phyloP scores from a whole-genome alignment of 2,329 filamentous ascomycete species.

The Biscogniauxia sp. region DNA sequence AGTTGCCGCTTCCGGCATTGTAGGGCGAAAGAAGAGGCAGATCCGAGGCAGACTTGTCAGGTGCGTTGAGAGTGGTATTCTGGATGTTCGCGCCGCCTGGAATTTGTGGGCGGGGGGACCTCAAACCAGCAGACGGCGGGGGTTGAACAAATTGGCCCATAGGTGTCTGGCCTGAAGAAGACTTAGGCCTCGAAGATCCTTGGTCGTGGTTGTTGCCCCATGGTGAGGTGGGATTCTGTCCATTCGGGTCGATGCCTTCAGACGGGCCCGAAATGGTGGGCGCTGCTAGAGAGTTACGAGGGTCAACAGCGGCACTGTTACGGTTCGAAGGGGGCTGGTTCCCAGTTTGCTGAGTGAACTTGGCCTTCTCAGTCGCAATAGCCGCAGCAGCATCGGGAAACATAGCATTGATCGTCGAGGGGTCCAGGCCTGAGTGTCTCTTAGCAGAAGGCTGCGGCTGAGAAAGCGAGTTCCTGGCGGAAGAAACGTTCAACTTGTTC shows the following conservation, averaged over 20 bases:
- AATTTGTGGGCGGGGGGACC: conserved; percentile 73
- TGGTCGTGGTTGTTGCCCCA: conserved; percentile 64
- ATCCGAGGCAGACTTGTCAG: conserved; percentile 66
- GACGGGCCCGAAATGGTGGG: conserved; percentile 72
- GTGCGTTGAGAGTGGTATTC: conserved; percentile 74
- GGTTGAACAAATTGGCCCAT: conserved; percentile 97
- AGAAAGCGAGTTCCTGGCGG: conserved; percentile 79
- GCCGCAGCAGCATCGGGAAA: conserved; percentile 97
- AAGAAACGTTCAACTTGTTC: conserved; percentile 88
- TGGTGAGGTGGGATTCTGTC: conserved; percentile 70
- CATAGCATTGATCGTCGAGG: conserved; percentile 95
- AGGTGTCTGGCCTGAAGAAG: conserved; percentile 71
- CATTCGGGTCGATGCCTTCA: conserved; percentile 58
- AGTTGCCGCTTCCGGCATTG: conserved; percentile 78
- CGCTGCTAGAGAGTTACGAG: conserved; percentile 70
- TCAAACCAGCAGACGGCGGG: conserved; percentile 69
- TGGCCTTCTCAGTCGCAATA: conserved; percentile 97
- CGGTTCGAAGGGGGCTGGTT: conserved; percentile 87
- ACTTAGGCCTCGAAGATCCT: conserved; percentile 66
- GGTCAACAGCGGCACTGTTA: conserved; percentile 80
- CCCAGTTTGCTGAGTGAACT: conserved; percentile 93
- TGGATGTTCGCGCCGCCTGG: conserved; percentile 71
- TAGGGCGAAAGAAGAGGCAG: conserved; percentile 86
- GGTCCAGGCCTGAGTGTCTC: conserved; percentile 90
- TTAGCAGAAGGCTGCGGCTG: conserved; percentile 78